Evolutionary conservation across 139 green algal species (phyloP), one percentile per base, ranked within the genome.

Genomic region (Tetradesmus obliquus): DNA sequence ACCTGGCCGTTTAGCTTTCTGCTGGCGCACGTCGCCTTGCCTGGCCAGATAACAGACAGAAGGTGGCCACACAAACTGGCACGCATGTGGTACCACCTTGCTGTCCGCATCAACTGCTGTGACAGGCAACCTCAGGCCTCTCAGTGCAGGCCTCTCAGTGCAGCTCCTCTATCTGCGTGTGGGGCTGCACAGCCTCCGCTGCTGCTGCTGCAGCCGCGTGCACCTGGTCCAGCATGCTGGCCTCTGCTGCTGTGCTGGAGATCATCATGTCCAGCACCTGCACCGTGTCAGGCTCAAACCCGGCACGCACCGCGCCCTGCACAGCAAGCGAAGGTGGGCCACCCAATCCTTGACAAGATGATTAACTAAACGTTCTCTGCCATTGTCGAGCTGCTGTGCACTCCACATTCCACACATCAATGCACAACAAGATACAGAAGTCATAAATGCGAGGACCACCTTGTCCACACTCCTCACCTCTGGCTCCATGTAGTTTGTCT

Each of bases 221-320:
- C 22, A 54, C 82, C 54, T 88, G 54, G 22, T 55, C 83, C 60
- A 82, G 6, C 60, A 82, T 9, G 9, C 17, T 22, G 0, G 57
- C 88, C 57, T 91, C 88, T 66, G 69, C 81, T 24, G 15, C 45
- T 22, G 84, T 82, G 83, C 72, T 71, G 3, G 58, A 10, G 1
- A 92, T 66, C 72, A 90, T 90, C 55, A 74, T 57, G 84, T 92
- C 90, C 1, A 92, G 45, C n/a, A 92, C 57, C 55, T 86, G 7
- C 5, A 90, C 72, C 22, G 55, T 90, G 80, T 90, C 82, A n/a
- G 84, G 72, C 8, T 71, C n/a, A 12, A 92, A 53, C 8, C 1
- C 19, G 7, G 71, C 54, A 19, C 90, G 83, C 71, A 90, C 72
- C 9, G 55, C 13, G n/a, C 86, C 53, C 86, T 90, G 86, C 51